Evolutionary conservation across 2,329 filamentous ascomycete genomes (phyloP).

Genomic region (Aaosphaeria pasadenensis): DNA sequence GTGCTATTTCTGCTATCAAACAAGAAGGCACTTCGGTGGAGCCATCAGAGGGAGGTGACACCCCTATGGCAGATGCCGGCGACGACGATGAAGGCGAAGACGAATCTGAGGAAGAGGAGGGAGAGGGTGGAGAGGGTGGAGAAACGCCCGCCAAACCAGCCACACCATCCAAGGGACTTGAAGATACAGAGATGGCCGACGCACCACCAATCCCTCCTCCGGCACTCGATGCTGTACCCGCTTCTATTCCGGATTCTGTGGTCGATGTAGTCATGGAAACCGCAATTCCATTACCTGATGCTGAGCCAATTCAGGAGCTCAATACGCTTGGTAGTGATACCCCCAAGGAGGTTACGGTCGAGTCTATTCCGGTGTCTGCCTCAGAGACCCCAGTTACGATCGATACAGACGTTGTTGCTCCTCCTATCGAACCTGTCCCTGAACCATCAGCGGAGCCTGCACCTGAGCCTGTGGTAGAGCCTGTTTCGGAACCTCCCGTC

Average conservation of each 20-base stretch:
- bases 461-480: slow-evolving; percentile 2
- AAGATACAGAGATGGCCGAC: background rate
- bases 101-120: slow-evolving; percentile 45
- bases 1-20: slow-evolving; percentile 11
- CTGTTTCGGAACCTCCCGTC: slow-evolving; percentile 5
- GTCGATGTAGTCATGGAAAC: slow-evolving; percentile 4
- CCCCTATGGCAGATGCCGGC: slow-evolving; percentile 44
- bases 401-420: background rate
- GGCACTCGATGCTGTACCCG: slow-evolving; percentile 8
- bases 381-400: no score
- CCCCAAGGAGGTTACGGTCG: no score
- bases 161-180: slow-evolving; percentile 2
- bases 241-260: slow-evolving; percentile 1
- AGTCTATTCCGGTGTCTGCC: no score
- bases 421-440: background rate
- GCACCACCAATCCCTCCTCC: background rate
- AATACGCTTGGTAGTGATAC: no score
- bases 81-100: slow-evolving; percentile 46
- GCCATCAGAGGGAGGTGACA: slow-evolving; percentile 34
- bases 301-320: no score
- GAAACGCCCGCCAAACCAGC: slow-evolving; percentile 39
- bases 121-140: slow-evolving; percentile 44
- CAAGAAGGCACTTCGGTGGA: slow-evolving; percentile 40
- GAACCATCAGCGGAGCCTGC: slow-evolving; percentile 7
- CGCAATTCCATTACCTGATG: no score